phyloP scores from a whole-genome alignment of 2,329 filamentous ascomycete species.

The Dendryphion nanum region DNA sequence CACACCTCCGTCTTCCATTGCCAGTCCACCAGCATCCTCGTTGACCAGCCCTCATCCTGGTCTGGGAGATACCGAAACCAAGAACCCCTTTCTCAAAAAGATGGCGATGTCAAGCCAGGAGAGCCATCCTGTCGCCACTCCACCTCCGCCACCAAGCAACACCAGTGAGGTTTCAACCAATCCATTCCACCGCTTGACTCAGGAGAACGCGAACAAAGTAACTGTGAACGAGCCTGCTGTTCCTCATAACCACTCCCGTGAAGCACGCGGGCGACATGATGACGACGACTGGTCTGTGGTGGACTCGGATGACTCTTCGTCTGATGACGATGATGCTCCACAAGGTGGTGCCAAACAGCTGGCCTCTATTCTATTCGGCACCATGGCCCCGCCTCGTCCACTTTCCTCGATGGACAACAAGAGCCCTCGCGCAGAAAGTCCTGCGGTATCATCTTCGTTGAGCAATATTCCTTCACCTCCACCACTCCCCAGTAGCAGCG shows the following conservation, averaged over 20 bases:
- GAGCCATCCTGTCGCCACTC: conserved; percentile 41
- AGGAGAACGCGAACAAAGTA: conserved; percentile 56
- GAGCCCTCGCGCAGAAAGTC: conserved; percentile 44
- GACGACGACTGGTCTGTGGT: conserved; percentile 81
- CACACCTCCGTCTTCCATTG: conserved; percentile 49
- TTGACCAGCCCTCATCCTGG: conserved; percentile 49
- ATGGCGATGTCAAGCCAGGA: conserved; percentile 68
- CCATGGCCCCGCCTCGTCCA: conserved; percentile 90
- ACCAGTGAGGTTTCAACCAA: conserved; percentile 67
- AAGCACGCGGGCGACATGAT: conserved; percentile 57
- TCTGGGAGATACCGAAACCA: conserved; percentile 72
- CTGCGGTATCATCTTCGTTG: conserved; percentile 41
- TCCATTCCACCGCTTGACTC: conserved; percentile 86
- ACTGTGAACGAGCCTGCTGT: conserved; percentile 50
- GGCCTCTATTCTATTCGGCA: conserved; percentile 92
- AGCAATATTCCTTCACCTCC: conserved; percentile 52
- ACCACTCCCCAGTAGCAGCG: conserved; percentile 46
- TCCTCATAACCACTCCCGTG: conserved; percentile 49
- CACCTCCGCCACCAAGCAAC: conserved; percentile 41
- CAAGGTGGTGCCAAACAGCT: conserved; percentile 86
- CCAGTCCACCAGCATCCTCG: conserved; percentile 49
- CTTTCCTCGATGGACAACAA: conserved; percentile 79
- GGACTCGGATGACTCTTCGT: conserved; percentile 70
- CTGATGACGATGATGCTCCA: conserved; percentile 72
- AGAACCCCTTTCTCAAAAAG: conserved; percentile 93